A percentile compares a stretch with the other conserved stretches of the same genome.
Conservation (phyloP, 371 early-diverging fungal species). For the Apophysomyces ossiformis region DNA sequence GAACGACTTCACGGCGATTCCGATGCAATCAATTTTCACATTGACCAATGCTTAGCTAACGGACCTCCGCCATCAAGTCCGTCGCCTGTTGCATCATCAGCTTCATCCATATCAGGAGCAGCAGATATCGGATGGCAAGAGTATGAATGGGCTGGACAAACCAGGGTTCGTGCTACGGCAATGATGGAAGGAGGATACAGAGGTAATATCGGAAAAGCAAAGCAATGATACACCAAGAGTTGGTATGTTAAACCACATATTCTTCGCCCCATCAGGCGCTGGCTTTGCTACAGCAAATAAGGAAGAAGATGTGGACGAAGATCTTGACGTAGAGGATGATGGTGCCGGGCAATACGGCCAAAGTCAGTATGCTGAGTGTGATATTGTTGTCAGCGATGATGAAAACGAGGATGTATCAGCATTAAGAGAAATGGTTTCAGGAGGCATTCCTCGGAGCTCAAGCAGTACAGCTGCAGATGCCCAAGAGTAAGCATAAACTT, state of each 20-base stretch:
- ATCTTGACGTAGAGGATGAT: conserved; percentile 81
- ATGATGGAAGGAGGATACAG: conserved; percentile 83
- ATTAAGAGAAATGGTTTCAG: conserved; percentile 53
- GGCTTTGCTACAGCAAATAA: conserved; percentile 60
- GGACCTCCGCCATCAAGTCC: conserved; percentile 18
- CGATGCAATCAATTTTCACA: conserved; percentile 69
- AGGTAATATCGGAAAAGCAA: conserved; percentile 31
- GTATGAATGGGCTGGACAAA: conserved; percentile 88
- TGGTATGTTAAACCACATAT: not conserved
- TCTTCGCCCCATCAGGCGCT: conserved; percentile 37
- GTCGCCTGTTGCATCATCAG: not conserved
- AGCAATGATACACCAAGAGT: not conserved
- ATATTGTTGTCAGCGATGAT: conserved; percentile 56
- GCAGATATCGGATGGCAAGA: conserved; percentile 59
- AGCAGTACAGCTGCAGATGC: conserved; percentile 11
- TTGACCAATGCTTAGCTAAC: conserved; percentile 68
- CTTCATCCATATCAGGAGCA: conserved; percentile 2
- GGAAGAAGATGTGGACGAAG: conserved; percentile 77
- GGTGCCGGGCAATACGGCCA: conserved; percentile 75
- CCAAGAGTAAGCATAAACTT: conserved; percentile 15
- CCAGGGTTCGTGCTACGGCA: conserved; percentile 79
- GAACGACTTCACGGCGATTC: conserved; percentile 61
- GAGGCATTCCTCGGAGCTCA: conserved; percentile 17
- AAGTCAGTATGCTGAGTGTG: conserved; percentile 74
- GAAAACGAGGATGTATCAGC: conserved; percentile 57